A percentile compares a stretch with the other conserved stretches of the same genome.
Conservation (phyloP, 2,329 filamentous ascomycete species). For the Anisogramma anomala region DNA sequence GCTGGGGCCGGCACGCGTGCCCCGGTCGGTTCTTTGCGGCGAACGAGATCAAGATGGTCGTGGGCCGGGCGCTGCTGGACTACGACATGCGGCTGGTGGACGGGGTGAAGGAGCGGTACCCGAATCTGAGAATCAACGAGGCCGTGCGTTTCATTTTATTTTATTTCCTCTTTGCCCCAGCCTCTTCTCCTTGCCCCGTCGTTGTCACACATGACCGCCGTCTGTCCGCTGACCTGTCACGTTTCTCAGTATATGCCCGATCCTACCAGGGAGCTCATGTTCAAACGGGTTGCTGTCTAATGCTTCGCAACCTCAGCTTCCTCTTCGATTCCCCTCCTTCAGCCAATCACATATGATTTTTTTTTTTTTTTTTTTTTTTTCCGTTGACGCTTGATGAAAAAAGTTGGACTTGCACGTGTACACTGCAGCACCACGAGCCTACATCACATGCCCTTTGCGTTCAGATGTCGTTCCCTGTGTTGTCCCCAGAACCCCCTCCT, state of each 20-base stretch:
- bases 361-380: too few relatives aligned
- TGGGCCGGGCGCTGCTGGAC: slow-evolving; percentile 19
- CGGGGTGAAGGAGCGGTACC: slow-evolving; percentile 18
- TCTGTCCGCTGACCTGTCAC: not conserved
- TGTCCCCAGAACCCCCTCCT: too few relatives aligned
- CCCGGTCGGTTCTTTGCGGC: slow-evolving; percentile 28
- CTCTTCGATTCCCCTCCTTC: too few relatives aligned
- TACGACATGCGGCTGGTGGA: slow-evolving; percentile 22
- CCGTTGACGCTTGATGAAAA: too few relatives aligned
- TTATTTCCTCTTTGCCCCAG: slow-evolving; percentile 5
- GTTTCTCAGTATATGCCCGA: slow-evolving; percentile 17
- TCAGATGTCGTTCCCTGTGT: too few relatives aligned
- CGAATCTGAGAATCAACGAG: slow-evolving; percentile 17
- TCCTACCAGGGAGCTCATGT: slow-evolving; percentile 17
- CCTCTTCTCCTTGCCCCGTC: too few relatives aligned
- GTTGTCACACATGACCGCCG: not conserved
- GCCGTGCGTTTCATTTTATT: slow-evolving; percentile 10
- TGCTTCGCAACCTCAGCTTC: too few relatives aligned
- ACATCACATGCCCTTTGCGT: too few relatives aligned
- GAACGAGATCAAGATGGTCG: slow-evolving; percentile 28
- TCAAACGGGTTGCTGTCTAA: slow-evolving; percentile 16
- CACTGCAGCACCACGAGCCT: too few relatives aligned
- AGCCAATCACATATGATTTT: too few relatives aligned
- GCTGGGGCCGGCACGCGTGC: slow-evolving; percentile 30
- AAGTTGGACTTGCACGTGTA: too few relatives aligned